Base-by-base conservation (phyloP, 176 grass and related monocot species). In the Musa schizocarpa region DNA sequence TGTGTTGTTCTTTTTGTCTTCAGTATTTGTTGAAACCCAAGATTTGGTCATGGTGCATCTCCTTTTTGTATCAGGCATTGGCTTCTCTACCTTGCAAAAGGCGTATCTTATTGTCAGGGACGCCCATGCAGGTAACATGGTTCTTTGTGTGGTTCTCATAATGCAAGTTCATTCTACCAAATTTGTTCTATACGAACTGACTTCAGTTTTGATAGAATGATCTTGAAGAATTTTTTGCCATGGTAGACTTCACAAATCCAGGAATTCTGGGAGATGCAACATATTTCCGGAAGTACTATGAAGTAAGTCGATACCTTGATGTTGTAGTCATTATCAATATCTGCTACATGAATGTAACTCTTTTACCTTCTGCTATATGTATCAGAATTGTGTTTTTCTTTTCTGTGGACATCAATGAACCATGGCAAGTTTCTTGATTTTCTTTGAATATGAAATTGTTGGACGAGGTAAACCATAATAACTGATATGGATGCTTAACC, bases 171-270 rank as follows among this genome's bases (percentile, higher is more conserved):
- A 52, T 77, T 52, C 7, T 51, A 14, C 9, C 8, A 24, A 59
- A 54, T 67, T n/a, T 75, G 14, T 75, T 26, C 9, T 85, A 70
- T 62, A 27, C 43, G 17, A n/a, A 68, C 61, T 70, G n/a, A 22
- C 21, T 86, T 79, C 74, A 34, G 63, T 63, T 81, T 25, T 6
- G 48, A 76, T 84, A 98, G 94, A 98, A 98, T 91, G 94, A 98
- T 91, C 53, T 98, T 50, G 94, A 93, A 79, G 94, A 98, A 76
- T 98, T 98, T 58, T 98, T 93, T 87, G 78, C 94, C 74, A 93
- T 98, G 94, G 90, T 91, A 65, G 93, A 98, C 80, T 98, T 98
- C 81, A 98, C 94, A 76, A 98, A 98, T 84, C 86, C 90, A 87
- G 94, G 90, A 76, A 70, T 93, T 87, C 74, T 98, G 55, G 90